These are phyloP conservation scores for Madurella fahalii DNA, from an alignment of 2,329 filamentous ascomycete species.

Conservation along the genomic window DNA sequence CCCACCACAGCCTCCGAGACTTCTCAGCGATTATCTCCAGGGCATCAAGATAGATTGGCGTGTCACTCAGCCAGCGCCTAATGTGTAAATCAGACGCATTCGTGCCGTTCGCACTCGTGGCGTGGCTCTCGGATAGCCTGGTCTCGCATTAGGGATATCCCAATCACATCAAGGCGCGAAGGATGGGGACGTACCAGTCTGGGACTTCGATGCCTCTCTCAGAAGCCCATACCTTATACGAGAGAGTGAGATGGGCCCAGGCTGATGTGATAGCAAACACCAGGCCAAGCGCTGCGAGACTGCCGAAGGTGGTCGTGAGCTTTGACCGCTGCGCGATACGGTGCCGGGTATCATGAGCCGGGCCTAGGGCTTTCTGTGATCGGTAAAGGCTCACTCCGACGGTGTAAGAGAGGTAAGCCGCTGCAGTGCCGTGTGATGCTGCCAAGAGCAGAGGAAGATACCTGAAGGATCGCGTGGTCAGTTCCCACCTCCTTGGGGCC, in stretches of 20 bases:
- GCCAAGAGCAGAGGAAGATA: slow-evolving; percentile 31
- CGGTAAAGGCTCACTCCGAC: slow-evolving; percentile 33
- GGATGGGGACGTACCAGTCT: slow-evolving; percentile 26
- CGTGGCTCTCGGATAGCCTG: slow-evolving; percentile 5
- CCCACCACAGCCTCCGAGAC: slow-evolving; percentile 57
- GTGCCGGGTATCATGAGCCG: slow-evolving; percentile 35
- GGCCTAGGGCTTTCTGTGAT: slow-evolving; percentile 34
- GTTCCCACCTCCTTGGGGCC: not conserved
- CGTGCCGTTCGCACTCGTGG: not conserved
- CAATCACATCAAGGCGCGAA: not conserved
- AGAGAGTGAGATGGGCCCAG: slow-evolving; percentile 31
- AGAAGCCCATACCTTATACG: slow-evolving; percentile 38
- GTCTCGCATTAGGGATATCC: not conserved
- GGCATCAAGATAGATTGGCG: slow-evolving; percentile 48
- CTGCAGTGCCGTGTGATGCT: slow-evolving; percentile 27
- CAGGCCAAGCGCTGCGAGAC: slow-evolving; percentile 31
- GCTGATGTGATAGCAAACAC: slow-evolving; percentile 30
- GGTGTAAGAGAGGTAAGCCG: slow-evolving; percentile 32
- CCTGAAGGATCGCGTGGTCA: slow-evolving; percentile 21
- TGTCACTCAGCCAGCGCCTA: slow-evolving; percentile 51
- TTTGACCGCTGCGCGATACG: slow-evolving; percentile 33
- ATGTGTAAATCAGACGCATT: slow-evolving; percentile 33
- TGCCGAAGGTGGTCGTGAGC: slow-evolving; percentile 33
- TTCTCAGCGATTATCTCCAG: slow-evolving; percentile 53
- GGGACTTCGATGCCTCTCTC: slow-evolving; percentile 33